A percentile compares a stretch with the other conserved stretches of the same genome.
Conservation (phyloP, 495 filamentous ascomycete genomes). For the Lepidopterella palustris region DNA sequence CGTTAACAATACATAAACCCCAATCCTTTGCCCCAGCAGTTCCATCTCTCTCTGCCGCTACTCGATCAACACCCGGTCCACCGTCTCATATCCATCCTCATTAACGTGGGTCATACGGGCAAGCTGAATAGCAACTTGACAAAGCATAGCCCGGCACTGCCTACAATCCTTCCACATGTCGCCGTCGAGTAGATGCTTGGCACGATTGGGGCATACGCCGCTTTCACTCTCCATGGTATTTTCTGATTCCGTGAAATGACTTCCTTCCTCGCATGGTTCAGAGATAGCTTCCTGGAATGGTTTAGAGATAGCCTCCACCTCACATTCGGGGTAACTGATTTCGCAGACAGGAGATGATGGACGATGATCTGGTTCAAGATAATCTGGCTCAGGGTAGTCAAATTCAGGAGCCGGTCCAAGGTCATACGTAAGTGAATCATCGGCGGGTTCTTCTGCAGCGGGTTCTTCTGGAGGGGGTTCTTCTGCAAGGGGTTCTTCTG, state of each 20-base stretch:
- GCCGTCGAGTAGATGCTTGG: background rate
- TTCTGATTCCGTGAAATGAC: background rate
- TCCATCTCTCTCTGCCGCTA: background rate
- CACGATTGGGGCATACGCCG: background rate
- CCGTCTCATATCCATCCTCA: background rate
- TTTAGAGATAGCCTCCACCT: background rate
- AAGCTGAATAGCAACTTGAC: background rate
- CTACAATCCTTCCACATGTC: background rate
- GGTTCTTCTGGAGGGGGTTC: too few species aligned
- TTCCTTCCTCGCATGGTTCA: background rate
- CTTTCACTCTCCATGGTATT: background rate
- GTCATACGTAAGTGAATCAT: background rate
- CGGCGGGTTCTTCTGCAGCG: background rate
- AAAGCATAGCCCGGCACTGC: background rate
- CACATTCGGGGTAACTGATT: background rate
- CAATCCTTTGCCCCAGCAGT: too few species aligned
- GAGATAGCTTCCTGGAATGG: background rate
- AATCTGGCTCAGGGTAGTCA: background rate
- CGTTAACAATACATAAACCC: too few species aligned
- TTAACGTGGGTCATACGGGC: background rate
- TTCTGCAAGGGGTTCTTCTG: too few species aligned
- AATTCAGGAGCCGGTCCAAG: background rate
- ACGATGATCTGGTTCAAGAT: background rate
- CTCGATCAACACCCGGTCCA: background rate
- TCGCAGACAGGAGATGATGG: background rate